Evolutionary conservation across 176 grass and related monocot genomes (phyloP), one percentile per base, ranked within the genome.

Genomic region (Avena sativa): DNA sequence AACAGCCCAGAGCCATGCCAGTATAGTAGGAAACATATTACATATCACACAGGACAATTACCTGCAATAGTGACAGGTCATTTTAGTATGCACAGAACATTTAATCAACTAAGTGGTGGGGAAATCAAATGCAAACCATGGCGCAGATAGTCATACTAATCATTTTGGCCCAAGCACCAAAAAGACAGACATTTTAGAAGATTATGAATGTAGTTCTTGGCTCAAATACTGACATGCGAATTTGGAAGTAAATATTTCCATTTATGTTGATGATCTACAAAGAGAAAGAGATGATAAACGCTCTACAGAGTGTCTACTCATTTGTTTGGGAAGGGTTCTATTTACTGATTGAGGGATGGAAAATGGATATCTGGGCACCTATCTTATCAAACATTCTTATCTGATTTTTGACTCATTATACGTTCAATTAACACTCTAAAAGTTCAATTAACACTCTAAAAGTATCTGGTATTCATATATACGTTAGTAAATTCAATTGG

Each of bases 41-140:
- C 74, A 86, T 51, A 56, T 71, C 36, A 48, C 34, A 52, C 50
- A 49, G 25, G 8, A 13, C 26, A 57, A 74, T 64, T 73, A 89
- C 66, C 87, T 89, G 87, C 26, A 62, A 71, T 3, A n/a, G 1
- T 13, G 17, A 38, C 56, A 78, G 78, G 12, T 9, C 43, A 26
- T 32, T 71, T 79, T 11, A 78, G 25, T 26, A 47, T 50, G 48
- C 23, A 58, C 8, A 36, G 1, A 82, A 68, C 44, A 59, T 20
- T 53, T 68, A 9, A 85, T 44, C 74, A 70, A 16, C 32, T 61
- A 38, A 51, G 64, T 51, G 5, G n/a, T 30, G 40, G 0, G 47
- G 0, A 74, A 16, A 51, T 74, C 16, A 63, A 81, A 71, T 64
- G 46, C 16, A 49, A 74, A 84, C 43, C 7, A 75, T 36, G 57